A percentile compares a stretch with the other conserved stretches of the same genome.
Conservation (phyloP, 2,329 filamentous ascomycete genomes). For the Xylaria sp. region DNA sequence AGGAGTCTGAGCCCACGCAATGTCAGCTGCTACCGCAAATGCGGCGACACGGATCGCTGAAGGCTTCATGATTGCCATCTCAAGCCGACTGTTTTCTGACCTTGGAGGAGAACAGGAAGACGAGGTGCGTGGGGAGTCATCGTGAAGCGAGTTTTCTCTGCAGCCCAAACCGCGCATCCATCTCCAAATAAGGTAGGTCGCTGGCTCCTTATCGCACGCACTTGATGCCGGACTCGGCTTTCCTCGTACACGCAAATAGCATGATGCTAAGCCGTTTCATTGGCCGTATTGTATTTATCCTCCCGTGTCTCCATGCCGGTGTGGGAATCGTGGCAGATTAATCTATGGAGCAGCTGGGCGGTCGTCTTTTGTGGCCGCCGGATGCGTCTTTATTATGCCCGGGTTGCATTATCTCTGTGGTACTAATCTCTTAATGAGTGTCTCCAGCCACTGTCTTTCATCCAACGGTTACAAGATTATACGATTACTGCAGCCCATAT, state of each 20-base stretch:
- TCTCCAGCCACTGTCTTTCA: neutral
- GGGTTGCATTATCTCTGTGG: too few relatives aligned
- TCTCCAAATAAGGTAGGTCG: neutral
- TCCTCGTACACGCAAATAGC: neutral
- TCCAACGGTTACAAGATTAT: neutral
- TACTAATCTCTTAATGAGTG: neutral
- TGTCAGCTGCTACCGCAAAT: slow-evolving; percentile 12
- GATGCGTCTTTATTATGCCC: neutral
- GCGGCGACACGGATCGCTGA: slow-evolving; percentile 15
- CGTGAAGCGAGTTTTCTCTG: neutral
- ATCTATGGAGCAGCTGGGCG: neutral
- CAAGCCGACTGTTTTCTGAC: neutral
- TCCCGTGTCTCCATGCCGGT: neutral
- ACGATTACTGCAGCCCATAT: too few relatives aligned
- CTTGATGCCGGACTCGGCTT: neutral
- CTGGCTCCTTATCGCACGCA: neutral
- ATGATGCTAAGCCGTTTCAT: neutral
- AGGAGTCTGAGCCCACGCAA: slow-evolving; percentile 15
- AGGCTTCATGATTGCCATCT: slow-evolving; percentile 15
- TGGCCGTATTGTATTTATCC: neutral
- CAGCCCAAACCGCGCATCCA: slow-evolving; percentile 6
- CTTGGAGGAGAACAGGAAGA: slow-evolving; percentile 9
- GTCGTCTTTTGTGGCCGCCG: neutral
- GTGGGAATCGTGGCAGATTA: neutral
- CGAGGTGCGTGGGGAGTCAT: slow-evolving; percentile 6